These are phyloP conservation scores for Phanerochaete carnosa DNA, from an alignment of 768 basidiomycete species.

Conservation along the genomic window DNA sequence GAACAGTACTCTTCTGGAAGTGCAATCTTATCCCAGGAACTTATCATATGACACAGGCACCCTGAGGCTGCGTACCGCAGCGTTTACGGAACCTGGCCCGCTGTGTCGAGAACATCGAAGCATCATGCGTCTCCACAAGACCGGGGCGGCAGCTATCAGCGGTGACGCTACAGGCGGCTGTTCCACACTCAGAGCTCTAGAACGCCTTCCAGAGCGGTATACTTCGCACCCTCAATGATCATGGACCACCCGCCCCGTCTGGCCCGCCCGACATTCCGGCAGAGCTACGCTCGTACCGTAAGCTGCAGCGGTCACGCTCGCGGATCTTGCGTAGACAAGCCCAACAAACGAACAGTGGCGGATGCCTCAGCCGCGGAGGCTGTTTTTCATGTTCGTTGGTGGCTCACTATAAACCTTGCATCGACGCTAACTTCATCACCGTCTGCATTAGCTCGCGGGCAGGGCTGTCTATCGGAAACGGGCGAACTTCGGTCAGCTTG, in stretches of 20 bases:
- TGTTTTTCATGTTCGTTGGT: neutral
- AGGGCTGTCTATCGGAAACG: neutral
- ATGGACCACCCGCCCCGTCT: neutral
- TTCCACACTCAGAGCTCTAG: neutral
- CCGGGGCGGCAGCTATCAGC: neutral
- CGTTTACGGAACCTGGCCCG: neutral
- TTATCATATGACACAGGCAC: constrained; percentile 13
- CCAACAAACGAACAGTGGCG: neutral
- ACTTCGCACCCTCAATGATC: constrained; percentile 6
- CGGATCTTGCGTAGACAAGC: neutral
- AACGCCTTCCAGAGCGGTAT: neutral
- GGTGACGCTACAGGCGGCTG: neutral
- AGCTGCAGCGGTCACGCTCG: neutral
- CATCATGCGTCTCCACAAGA: neutral
- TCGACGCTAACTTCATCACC: neutral
- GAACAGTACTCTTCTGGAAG: neutral
- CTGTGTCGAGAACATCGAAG: neutral
- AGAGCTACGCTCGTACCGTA: neutral
- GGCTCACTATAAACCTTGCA: neutral
- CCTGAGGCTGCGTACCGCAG: neutral
- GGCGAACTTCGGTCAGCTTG: neutral
- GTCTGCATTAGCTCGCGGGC: neutral
- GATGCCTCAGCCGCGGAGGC: neutral
- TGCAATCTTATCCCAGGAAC: constrained; percentile 5
- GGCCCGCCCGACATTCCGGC: constrained; percentile 1